Base-by-base conservation (phyloP, 768 basidiomycete species). In the Lanmaoa pseudosensibilis region DNA sequence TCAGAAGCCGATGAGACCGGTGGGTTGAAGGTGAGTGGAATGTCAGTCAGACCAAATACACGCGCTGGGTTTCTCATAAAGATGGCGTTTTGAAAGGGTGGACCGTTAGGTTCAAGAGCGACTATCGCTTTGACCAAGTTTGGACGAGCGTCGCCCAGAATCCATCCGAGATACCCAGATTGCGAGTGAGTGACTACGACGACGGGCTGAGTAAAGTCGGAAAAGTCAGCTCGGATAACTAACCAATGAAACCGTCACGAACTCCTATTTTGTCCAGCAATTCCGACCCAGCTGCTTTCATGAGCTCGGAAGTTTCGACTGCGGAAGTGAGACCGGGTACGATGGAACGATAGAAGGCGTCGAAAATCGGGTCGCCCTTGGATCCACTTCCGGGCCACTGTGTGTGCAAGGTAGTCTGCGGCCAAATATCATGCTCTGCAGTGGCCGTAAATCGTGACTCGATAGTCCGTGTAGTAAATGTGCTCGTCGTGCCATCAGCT, bases 321-420 rank as follows among this genome's bases (percentile, higher is more conserved):
- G 69, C 55, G 18, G 76, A 77, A 18, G 61, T 55, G 18, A 82
- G 69, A 43, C 71, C 63, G 6, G 79, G 80, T 23, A 78, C 65
- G 5, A 72, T 72, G 1, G 80, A 78, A 5, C 73, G 70, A 52
- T 75, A 82, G 58, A 82, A 80, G 21, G 66, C 66, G 45, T 82
- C 75, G 51, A 82, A 83, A 11, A 64, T 62, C 0, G 73, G 60
- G 50, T 83, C 81, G 5, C 80, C 79, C 30, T 68, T 62, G 46
- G 67, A 74, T n/a, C 81, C 81, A 49, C 74, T 77, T 18, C 81
- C 81, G 3, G 79, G 80, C 81, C 81, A 82, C 55, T 81, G 80
- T 0, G 78, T 81, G 46, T 80, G 79, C 41, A 79, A 62, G 2
- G 59, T 56, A 4, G 80, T 77, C 60, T 78, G 73, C 0, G 80